Evolutionary conservation across 2,329 filamentous ascomycete genomes (phyloP).

Genomic region (Stachybotrys chartarum): DNA sequence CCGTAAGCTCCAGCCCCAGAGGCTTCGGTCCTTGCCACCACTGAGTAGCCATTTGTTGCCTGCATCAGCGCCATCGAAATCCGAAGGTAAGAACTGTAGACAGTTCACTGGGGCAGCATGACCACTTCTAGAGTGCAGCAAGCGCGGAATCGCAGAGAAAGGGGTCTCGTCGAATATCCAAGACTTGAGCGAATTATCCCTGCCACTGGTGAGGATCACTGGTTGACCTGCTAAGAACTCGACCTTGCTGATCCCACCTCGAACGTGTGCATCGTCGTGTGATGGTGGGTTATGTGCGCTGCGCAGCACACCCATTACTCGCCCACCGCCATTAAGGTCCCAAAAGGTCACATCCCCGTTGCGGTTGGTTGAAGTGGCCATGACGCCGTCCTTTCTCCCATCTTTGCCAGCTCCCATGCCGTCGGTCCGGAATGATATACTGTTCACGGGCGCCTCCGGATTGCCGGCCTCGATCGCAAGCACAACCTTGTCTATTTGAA

Average conservation of each 20-base stretch:
- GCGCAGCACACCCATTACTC: constrained; percentile 78
- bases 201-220: constrained; percentile 80
- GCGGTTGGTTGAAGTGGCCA: constrained; percentile 77
- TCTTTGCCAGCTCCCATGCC: constrained; percentile 82
- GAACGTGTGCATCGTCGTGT: constrained; percentile 43
- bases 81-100: constrained; percentile 77
- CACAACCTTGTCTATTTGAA: constrained; percentile 68
- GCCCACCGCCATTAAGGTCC: constrained; percentile 86
- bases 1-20: constrained; percentile 95
- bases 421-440: constrained; percentile 86
- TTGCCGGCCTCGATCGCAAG: constrained; percentile 62
- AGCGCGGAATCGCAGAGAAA: constrained; percentile 78
- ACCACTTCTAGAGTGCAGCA: constrained; percentile 78
- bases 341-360: constrained; percentile 91
- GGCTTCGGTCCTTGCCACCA: constrained; percentile 78
- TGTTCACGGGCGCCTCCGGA: constrained; percentile 61
- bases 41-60: constrained; percentile 93
- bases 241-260: constrained; percentile 76
- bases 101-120: constrained; percentile 81
- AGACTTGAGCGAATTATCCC: constrained; percentile 88
- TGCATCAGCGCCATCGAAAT: constrained; percentile 82
- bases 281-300: constrained; percentile 79
- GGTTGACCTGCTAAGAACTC: constrained; percentile 88
- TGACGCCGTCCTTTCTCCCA: constrained; percentile 77
- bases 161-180: constrained; percentile 96